Evolutionary conservation across 176 grass and related monocot species (phyloP).

Genomic region (Carex kokanica): DNA sequence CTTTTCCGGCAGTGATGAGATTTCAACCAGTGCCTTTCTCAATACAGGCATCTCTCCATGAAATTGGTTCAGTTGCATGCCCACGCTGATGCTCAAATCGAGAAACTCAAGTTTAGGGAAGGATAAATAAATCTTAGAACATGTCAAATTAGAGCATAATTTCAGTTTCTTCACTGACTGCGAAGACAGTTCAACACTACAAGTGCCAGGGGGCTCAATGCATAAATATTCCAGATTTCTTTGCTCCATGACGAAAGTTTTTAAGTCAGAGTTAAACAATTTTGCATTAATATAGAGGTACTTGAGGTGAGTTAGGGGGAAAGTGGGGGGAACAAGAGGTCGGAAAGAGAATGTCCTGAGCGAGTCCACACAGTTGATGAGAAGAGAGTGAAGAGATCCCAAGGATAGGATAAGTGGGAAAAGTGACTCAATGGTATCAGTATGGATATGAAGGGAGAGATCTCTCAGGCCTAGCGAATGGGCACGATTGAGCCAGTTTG

Average conservation of each 20-base stretch:
- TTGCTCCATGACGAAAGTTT: not conserved
- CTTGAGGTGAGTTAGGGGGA: not conserved
- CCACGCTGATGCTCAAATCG: not conserved
- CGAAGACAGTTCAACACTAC: no score
- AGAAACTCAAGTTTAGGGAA: slow-evolving; percentile 6
- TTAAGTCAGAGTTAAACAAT: not conserved
- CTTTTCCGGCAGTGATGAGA: not conserved
- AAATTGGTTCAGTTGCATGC: not conserved
- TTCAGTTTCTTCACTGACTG: not conserved
- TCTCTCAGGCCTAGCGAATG: not conserved
- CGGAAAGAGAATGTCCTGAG: not conserved
- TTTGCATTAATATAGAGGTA: not conserved
- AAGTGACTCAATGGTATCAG: not conserved
- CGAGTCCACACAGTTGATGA: not conserved
- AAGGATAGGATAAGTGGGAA: not conserved
- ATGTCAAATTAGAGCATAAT: not conserved
- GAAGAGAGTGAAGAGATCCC: not conserved
- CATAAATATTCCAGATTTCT: slow-evolving; percentile 2
- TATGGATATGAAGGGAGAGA: slow-evolving; percentile 3
- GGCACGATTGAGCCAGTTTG: slow-evolving; percentile 3
- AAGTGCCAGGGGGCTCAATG: not conserved
- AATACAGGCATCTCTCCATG: not conserved
- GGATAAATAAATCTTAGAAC: not conserved
- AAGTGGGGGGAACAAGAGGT: not conserved
- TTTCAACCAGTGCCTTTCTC: not conserved